Evolutionary conservation across 768 basidiomycete genomes (phyloP).

Genomic region (Sarcomyxa edulis): DNA sequence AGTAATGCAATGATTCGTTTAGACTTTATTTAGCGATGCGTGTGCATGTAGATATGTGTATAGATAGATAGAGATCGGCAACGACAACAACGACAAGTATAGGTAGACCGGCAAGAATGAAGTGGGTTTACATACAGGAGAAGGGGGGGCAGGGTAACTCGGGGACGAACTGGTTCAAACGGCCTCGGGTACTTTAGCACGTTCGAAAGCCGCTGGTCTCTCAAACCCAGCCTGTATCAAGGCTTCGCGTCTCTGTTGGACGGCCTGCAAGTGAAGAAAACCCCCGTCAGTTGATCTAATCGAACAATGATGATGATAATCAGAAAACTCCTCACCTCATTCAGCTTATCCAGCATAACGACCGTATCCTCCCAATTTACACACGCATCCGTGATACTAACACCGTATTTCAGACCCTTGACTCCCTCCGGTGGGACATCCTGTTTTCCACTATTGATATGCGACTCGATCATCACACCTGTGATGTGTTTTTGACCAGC

Average conservation of each 20-base stretch:
- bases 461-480: slow-evolving; percentile 96
- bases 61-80: too few species aligned
- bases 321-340: slow-evolving; percentile 31
- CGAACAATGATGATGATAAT: slow-evolving; percentile 1
- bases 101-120: too few species aligned
- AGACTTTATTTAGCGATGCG: too few species aligned
- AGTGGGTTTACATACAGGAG: too few species aligned
- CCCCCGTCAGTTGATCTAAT: background rate
- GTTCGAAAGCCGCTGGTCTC: slow-evolving; percentile 28
- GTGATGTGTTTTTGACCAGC: slow-evolving; percentile 71
- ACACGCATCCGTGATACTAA: slow-evolving; percentile 91
- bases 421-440: slow-evolving; percentile 78
- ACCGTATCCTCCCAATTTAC: slow-evolving; percentile 82
- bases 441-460: slow-evolving; percentile 88
- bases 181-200: slow-evolving; percentile 16
- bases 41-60: too few species aligned
- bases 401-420: slow-evolving; percentile 63
- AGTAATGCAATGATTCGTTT: too few species aligned
- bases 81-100: too few species aligned
- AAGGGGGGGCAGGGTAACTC: too few species aligned
- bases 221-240: slow-evolving; percentile 34
- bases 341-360: slow-evolving; percentile 65
- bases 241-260: slow-evolving; percentile 36
- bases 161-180: too few species aligned
- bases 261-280: slow-evolving; percentile 27